Evolutionary conservation across 495 filamentous ascomycete genomes (phyloP).

Genomic region (Aspergillus biplanus): DNA sequence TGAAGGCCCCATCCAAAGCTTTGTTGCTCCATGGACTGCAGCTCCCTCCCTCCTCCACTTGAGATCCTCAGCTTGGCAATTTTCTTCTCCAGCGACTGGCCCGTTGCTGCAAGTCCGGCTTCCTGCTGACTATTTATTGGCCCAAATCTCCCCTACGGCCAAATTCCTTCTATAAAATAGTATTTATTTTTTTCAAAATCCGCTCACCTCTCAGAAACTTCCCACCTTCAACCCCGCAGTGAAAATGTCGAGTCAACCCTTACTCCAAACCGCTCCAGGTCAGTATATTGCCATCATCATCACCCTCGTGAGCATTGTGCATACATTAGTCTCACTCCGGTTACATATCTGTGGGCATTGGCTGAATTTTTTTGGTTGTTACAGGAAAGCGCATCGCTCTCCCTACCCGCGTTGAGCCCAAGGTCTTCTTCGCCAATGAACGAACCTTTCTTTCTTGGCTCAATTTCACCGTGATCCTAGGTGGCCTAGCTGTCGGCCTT

Average conservation of each 20-base stretch:
- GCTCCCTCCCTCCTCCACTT: conserved; percentile 4
- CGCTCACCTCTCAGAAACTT: neutral
- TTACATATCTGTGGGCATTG: neutral
- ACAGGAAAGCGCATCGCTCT: conserved; percentile 97
- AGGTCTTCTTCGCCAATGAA: conserved; percentile 99
- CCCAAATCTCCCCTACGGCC: neutral
- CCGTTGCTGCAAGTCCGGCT: neutral
- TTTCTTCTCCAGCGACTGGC: neutral
- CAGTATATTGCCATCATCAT: conserved; percentile 15
- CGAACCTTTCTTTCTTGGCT: conserved; percentile 99
- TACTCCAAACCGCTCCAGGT: conserved; percentile 84
- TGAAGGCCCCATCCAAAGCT: conserved; percentile 4
- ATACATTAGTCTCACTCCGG: neutral
- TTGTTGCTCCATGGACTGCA: neutral
- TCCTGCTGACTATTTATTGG: neutral
- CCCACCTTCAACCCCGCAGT: conserved; percentile 5
- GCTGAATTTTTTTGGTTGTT: neutral
- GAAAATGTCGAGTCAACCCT: conserved; percentile 91
- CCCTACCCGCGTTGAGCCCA: conserved; percentile 96
- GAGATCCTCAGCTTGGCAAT: conserved; percentile 8
- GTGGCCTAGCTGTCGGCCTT: conserved; percentile 91
- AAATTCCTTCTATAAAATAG: neutral
- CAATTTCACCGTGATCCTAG: conserved; percentile 98
- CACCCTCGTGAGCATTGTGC: neutral
- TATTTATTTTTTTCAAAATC: neutral